A percentile compares a stretch with the other conserved stretches of the same genome.
These are phyloP conservation scores for Sporothrix inflata DNA, from an alignment of 2,329 filamentous ascomycete genomes.

Conservation along the genomic window DNA sequence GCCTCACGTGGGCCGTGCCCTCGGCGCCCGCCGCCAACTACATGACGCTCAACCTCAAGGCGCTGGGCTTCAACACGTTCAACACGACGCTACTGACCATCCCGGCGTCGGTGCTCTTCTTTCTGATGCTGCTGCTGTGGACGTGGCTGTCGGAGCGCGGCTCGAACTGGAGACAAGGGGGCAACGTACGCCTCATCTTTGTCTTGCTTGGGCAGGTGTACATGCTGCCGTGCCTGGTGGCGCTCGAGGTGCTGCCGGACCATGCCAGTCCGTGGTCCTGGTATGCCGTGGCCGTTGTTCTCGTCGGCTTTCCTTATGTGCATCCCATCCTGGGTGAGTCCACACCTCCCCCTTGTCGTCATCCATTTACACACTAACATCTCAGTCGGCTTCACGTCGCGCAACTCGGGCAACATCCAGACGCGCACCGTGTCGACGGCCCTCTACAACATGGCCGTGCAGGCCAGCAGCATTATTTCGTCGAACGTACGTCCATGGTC, in stretches of 20 bases:
- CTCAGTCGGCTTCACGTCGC: slow-evolving; percentile 59
- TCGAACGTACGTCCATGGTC: slow-evolving; percentile 42
- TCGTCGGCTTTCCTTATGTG: slow-evolving; percentile 54
- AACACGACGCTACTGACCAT: slow-evolving; percentile 33
- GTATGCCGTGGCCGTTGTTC: slow-evolving; percentile 49
- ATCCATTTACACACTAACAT: no score
- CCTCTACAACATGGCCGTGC: slow-evolving; percentile 62
- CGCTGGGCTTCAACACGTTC: slow-evolving; percentile 31
- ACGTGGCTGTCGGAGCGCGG: slow-evolving; percentile 50
- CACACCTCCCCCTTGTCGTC: no score
- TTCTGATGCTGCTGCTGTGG: slow-evolving; percentile 51
- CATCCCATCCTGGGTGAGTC: slow-evolving; percentile 44
- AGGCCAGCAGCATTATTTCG: slow-evolving; percentile 48
- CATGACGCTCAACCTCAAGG: slow-evolving; percentile 31
- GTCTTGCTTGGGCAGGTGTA: slow-evolving; percentile 52
- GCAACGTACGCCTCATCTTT: slow-evolving; percentile 50
- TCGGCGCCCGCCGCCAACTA: slow-evolving; percentile 25
- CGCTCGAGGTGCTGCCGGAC: slow-evolving; percentile 47
- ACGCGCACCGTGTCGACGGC: slow-evolving; percentile 65
- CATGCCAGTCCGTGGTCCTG: slow-evolving; percentile 47
- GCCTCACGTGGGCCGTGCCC: slow-evolving; percentile 29
- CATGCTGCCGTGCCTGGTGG: slow-evolving; percentile 55
- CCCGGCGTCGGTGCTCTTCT: slow-evolving; percentile 39
- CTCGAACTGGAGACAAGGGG: neutral
- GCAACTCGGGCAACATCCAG: slow-evolving; percentile 64